A percentile compares a stretch with the other conserved stretches of the same genome.
Evolutionary conservation across 768 basidiomycete genomes (phyloP).

Genomic region (Tricholoma matsutake): DNA sequence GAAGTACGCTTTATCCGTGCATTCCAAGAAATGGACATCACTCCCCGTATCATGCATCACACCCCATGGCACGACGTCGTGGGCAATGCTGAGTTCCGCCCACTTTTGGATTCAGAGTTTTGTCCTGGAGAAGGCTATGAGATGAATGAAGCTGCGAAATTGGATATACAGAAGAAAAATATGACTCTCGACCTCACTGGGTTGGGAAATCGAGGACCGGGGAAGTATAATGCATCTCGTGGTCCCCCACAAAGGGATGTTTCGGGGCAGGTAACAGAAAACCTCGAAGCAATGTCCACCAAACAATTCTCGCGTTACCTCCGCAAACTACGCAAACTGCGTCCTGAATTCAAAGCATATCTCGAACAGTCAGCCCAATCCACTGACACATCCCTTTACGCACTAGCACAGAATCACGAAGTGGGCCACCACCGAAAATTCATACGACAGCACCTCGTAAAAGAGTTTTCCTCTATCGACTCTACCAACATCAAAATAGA

Average conservation of each 20-base stretch:
- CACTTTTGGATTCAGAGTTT: conserved; percentile 49
- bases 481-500: conserved; percentile 41
- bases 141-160: conserved; percentile 1
- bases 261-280: conserved; percentile 34
- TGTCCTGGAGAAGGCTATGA: conserved; percentile 23
- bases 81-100: conserved; percentile 32
- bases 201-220: conserved; percentile 24
- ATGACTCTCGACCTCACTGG: conserved; percentile 11
- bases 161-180: conserved; percentile 6
- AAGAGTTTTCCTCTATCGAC: conserved; percentile 16
- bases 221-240: conserved; percentile 24
- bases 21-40: conserved; percentile 59
- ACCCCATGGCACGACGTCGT: conserved; percentile 38
- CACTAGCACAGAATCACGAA: conserved; percentile 22
- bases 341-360: conserved; percentile 53
- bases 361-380: conserved; percentile 26
- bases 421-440: conserved; percentile 32
- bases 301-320: conserved; percentile 59
- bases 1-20: conserved; percentile 67
- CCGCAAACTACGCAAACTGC: conserved; percentile 49
- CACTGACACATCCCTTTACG: conserved; percentile 16
- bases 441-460: conserved; percentile 32
- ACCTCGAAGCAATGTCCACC: conserved; percentile 59
- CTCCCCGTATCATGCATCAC: conserved; percentile 24
- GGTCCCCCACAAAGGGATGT: neutral